Base-by-base conservation (phyloP, 208 protist species). In the Leptomonas seymouri region DNA sequence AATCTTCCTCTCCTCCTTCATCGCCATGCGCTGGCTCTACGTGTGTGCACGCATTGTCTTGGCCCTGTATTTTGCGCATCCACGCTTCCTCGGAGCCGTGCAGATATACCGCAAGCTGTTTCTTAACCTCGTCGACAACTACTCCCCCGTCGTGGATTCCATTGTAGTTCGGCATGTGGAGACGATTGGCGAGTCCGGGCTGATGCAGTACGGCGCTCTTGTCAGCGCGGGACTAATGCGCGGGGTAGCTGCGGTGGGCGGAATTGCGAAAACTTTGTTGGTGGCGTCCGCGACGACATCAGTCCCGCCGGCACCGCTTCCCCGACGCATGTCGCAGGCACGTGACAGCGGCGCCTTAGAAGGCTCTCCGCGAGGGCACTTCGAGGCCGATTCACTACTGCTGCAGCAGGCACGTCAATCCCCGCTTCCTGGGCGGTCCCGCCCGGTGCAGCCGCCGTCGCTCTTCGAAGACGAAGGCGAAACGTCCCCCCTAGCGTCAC, bases 41-140 rank as follows among this genome's bases (percentile, higher is more conserved):
- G 44, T 84, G 15, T 60, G 75, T 12, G 68, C 71, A 23, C 84
- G 89, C 36, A 91, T 93, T 41, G 67, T 85, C 16, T 42, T 91
- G 0, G 80, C 76, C 14, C 45, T 93, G 20, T 95, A 93, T 69
- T 72, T 91, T 31, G 59, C 81, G 18, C 80, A 95, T 49, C 83
- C 85, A 20, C 80, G 71, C 48, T 83, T 90, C 56, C 64, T 81
- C 28, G 90, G 90, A 5, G 86, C 90, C 11, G 46, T 78, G 57
- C 45, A 51, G 8, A 57, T 84, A 28, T 93, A 95, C 62, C 74
- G 86, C 21, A 66, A 56, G 42, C 65, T 86, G 23, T 87, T 91
- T 44, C 74, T 76, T 21, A 36, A 49, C 14, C 28, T 84, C 12
- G 76, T 90, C 4, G 76, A 88, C 34, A 53, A 23, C n/a, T 91